Evolutionary conservation across 2,329 filamentous ascomycete genomes (phyloP), one percentile per base, ranked within the genome.

Genomic region (Allantophomopsis cytisporea): DNA sequence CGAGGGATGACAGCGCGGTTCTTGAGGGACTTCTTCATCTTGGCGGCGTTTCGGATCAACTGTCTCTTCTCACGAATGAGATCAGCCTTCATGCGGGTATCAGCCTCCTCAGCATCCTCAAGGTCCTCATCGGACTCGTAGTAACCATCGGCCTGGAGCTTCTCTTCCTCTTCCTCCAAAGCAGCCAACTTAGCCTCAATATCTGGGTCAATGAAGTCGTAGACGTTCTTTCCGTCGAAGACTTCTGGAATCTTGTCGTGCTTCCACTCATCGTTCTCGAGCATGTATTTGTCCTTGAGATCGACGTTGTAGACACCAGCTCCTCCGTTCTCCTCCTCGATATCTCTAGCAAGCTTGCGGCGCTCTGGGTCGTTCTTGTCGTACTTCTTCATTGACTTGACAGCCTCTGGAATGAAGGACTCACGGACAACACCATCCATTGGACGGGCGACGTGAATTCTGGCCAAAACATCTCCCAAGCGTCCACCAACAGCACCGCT

Each of bases 371-470:
- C 89, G 23, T 71, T 69, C 65, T 84, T 89, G 66, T 93, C 83
- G 63, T 89, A 94, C 65, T 93, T 95, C 70, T 83, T 83, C 61
- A 77, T 70, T 43, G 71, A 68, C 66, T 86, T 84, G 52, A 82
- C 72, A 6, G 74, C 86, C 40, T 95, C 87, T 4, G 91, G 93
- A 45, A 98, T 89, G 56, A 83, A 94, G 0, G 83, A 74, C 62
- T 94, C 83, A 34, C 82, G 77, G 15, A 73, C 71, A 38, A 82
- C 69, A 46, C 87, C 87, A 46, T 80, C 83, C 63, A 94, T 77
- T 39, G 91, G 93, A 56, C 86, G 77, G n/a, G 91, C 91, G 47
- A 98, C 93, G 65, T 98, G 93, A 42, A 98, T 98, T 56, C 93
- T 78, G 45, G 84, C 76, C 59, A 98, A 80, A 38, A 98, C 83